These are phyloP conservation scores for Cytidiella melzeri DNA, from an alignment of 768 basidiomycete genomes.

Conservation along the genomic window DNA sequence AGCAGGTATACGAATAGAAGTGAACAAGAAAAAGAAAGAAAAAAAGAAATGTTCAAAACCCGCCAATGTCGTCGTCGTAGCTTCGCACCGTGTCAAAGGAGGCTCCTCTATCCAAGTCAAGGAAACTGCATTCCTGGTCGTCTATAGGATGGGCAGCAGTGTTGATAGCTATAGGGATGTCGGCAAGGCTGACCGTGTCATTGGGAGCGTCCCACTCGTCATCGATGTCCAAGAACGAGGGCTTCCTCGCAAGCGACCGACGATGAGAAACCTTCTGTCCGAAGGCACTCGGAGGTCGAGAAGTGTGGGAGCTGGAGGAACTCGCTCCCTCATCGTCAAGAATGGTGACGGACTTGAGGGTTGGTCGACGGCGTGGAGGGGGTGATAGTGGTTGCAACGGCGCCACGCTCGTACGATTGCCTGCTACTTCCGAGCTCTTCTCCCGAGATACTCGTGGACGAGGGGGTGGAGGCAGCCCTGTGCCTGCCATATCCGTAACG, in stretches of 20 bases:
- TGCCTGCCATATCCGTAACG: not conserved
- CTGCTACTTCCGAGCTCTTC: constrained; percentile 9
- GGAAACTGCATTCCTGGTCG: constrained; percentile 30
- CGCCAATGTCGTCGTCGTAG: constrained; percentile 11
- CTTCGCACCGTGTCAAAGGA: constrained; percentile 36
- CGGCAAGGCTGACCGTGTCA: constrained; percentile 5
- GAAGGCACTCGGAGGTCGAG: constrained; percentile 25
- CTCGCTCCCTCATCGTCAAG: constrained; percentile 4
- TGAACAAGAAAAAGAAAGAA: not conserved
- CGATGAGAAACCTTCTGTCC: constrained; percentile 22
- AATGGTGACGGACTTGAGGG: not conserved
- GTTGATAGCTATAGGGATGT: constrained; percentile 1
- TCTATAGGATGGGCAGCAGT: not conserved
- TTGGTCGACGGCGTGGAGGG: constrained; percentile 23
- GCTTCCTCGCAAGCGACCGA: constrained; percentile 55
- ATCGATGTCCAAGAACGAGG: constrained; percentile 68
- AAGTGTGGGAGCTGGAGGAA: not conserved
- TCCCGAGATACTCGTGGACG: constrained; percentile 25
- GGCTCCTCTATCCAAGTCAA: constrained; percentile 32
- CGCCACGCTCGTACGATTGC: constrained; percentile 22
- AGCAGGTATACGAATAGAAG: not conserved
- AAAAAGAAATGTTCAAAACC: not conserved
- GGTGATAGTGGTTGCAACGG: constrained; percentile 32
- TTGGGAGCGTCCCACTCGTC: constrained; percentile 21
- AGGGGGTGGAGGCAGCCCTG: constrained; percentile 49